Base-by-base conservation (phyloP, 2,329 filamentous ascomycete species). In the Alternaria novae-zelandiae region DNA sequence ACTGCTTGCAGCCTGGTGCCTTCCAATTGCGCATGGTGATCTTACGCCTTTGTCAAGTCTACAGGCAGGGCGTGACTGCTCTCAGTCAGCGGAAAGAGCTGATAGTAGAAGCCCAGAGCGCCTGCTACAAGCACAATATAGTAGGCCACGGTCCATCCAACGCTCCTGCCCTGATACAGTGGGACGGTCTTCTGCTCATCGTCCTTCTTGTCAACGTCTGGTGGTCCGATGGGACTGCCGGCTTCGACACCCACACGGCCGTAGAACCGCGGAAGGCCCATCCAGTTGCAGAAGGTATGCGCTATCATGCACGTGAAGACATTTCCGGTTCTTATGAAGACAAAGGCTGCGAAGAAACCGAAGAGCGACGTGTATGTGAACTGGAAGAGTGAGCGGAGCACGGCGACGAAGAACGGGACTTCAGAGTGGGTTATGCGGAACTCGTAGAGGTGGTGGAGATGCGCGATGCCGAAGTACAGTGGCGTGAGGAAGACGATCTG, bases 391-490 rank as follows among this genome's bases (percentile, higher is more conserved):
- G 93, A 93, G 54, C 93, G 89, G 26, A 91, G 76, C 6, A 96
- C 74, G 7, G 91, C 89, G 2, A 87, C 84, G 1, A 85, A 68
- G 12, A 90, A 75, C 1, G 92, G 87, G 2, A 90, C 89, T 66
- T 88, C 84, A 9, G 93, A 92, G 72, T 96, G 89, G 1, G 91
- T 92, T 61, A 97, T 84, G 60, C 91, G 87, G 80, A 97, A 97
- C 82, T 98, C 96, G 83, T 97, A 97, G 79, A 97, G 93, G 82
- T 99, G 96, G 81, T 99, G 95, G 51, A 97, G 81, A 81, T 99
- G 96, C 8, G 96, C 94, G 47, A 97, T 89, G 55, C 95, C 95
- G 77, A 98, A 98, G 78, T 97, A 90, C 11, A 97, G 83, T 7
- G 95, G 95, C 2, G 93, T 92, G 11, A 93, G 82, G 81, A 97